These are phyloP conservation scores for Wickerhamomyces sydowiorum DNA, from an alignment of 805 yeast species.

Conservation along the genomic window DNA sequence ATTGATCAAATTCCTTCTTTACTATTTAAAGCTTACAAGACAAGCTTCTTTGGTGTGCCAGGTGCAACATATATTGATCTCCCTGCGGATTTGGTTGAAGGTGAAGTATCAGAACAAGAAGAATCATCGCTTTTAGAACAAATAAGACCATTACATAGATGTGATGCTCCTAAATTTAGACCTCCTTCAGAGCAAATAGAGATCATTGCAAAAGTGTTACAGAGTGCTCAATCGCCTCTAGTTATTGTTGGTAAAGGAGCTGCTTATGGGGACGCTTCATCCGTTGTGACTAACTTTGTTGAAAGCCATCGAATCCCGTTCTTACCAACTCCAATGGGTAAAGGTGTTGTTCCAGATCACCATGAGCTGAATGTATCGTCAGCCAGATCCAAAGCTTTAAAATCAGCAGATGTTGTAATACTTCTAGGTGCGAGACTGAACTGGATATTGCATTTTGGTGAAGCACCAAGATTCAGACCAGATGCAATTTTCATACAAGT, in stretches of 20 bases:
- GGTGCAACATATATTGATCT: constrained; percentile 61
- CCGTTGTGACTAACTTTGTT: constrained; percentile 35
- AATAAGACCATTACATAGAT: constrained; percentile 4
- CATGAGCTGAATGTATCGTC: constrained; percentile 47
- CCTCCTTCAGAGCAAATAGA: constrained; percentile 32
- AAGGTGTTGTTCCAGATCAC: constrained; percentile 57
- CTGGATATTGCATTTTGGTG: constrained; percentile 71
- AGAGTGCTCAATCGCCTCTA: constrained; percentile 39
- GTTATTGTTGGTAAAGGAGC: constrained; percentile 66
- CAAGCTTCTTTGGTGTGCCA: constrained; percentile 42
- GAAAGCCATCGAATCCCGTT: constrained; percentile 42
- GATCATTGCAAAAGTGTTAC: constrained; percentile 29
- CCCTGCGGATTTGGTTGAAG: constrained; percentile 52
- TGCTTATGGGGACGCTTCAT: constrained; percentile 39
- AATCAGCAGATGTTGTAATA: constrained; percentile 51
- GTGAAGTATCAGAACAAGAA: neutral
- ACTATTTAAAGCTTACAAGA: constrained; percentile 41
- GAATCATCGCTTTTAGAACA: constrained; percentile 1
- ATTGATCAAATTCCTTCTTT: constrained; percentile 30
- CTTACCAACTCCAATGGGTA: constrained; percentile 76
- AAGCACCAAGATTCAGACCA: constrained; percentile 42
- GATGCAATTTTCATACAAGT: constrained; percentile 50
- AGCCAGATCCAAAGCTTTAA: constrained; percentile 57
- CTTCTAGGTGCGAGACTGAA: constrained; percentile 64
- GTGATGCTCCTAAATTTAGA: constrained; percentile 23